Evolutionary conservation across 352 stramenopile genomes (phyloP).

Genomic region (Pythium dissotocum): DNA sequence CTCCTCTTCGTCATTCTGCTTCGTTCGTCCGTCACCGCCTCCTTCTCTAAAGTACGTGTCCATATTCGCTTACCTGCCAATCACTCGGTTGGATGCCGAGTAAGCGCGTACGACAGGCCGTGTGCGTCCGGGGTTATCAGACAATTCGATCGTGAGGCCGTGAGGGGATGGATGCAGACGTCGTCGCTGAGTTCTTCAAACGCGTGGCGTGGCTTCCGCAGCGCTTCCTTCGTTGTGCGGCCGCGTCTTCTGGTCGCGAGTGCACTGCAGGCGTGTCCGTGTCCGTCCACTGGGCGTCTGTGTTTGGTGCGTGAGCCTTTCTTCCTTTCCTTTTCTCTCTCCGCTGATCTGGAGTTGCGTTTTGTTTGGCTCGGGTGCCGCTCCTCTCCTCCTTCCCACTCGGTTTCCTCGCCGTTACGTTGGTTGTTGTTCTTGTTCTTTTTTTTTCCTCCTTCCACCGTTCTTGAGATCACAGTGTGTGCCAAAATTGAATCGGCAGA

Average conservation of each 20-base stretch:
- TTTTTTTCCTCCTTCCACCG: conserved; percentile 31
- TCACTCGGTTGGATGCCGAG: neutral
- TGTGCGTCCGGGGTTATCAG: neutral
- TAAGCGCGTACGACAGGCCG: neutral
- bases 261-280: neutral
- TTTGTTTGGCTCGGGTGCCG: neutral
- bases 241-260: neutral
- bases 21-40: neutral
- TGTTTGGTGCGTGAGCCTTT: neutral
- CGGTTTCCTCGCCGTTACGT: conserved; percentile 2
- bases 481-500: neutral
- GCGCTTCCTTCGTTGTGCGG: conserved; percentile 3
- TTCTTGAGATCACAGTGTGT: neutral
- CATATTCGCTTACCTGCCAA: neutral
- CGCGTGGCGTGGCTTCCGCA: neutral
- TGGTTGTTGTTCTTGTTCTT: conserved; percentile 40
- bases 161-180: conserved; percentile 3
- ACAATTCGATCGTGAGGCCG: neutral
- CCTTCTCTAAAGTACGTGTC: neutral
- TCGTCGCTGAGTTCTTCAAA: conserved; percentile 3
- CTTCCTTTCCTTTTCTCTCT: neutral
- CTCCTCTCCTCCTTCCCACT: neutral
- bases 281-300: neutral
- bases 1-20: neutral
- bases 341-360: neutral